A percentile compares a stretch with the other conserved stretches of the same genome.
These are phyloP conservation scores for Nemophila menziesii DNA, from an alignment of 257 asterid genomes.

Conservation along the genomic window DNA sequence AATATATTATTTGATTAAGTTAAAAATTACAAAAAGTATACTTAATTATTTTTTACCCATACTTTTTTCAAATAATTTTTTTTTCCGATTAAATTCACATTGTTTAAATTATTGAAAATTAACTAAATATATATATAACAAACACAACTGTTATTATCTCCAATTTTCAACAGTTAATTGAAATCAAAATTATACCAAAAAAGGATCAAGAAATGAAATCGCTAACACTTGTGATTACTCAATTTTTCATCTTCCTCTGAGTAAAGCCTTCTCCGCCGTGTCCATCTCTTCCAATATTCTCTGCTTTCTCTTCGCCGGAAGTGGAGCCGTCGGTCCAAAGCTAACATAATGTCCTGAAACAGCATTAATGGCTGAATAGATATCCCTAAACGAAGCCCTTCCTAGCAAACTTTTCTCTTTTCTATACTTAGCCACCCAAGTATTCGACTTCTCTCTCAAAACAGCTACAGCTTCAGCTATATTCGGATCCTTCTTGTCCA, in stretches of 20 bases:
- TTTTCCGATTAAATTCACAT: no score
- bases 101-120: no score
- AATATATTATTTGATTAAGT: no score
- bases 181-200: neutral
- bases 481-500: constrained; percentile 68
- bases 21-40: no score
- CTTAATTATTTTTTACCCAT: no score
- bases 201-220: neutral
- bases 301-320: constrained; percentile 78
- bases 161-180: neutral
- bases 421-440: constrained; percentile 94
- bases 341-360: constrained; percentile 93
- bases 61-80: no score
- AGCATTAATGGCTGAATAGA: constrained; percentile 85
- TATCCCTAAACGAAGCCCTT: constrained; percentile 72
- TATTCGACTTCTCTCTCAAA: constrained; percentile 59
- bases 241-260: constrained; percentile 54
- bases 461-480: constrained; percentile 64
- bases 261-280: constrained; percentile 83
- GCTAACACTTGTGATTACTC: neutral
- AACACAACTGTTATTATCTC: no score
- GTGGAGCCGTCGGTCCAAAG: constrained; percentile 90
- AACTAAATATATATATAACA: no score
- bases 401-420: constrained; percentile 67
- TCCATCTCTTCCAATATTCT: constrained; percentile 91